phyloP scores from a whole-genome alignment of 2,329 filamentous ascomycete species.

The Penicillium sp. region DNA sequence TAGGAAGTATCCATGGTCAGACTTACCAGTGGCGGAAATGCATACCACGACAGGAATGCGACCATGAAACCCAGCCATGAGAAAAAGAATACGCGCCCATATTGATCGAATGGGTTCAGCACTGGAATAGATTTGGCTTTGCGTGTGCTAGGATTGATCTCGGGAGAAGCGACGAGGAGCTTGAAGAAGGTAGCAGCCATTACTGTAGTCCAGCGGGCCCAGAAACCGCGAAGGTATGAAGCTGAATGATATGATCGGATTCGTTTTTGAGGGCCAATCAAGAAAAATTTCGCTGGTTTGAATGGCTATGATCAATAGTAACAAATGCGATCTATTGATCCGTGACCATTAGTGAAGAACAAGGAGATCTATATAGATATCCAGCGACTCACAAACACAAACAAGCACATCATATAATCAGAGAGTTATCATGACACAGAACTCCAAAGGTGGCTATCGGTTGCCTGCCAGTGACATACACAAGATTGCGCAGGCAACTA shows the following conservation, averaged over 20 bases:
- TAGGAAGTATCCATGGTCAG: not conserved
- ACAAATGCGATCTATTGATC: no score
- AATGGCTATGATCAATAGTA: not conserved
- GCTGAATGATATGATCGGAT: not conserved
- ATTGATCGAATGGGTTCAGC: slow-evolving; percentile 74
- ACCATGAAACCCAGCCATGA: slow-evolving; percentile 84
- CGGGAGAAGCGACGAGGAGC: slow-evolving; percentile 53
- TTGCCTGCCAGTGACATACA: not conserved
- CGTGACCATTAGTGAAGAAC: not conserved
- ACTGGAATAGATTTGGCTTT: slow-evolving; percentile 80
- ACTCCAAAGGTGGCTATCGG: not conserved
- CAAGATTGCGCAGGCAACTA: not conserved
- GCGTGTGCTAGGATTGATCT: slow-evolving; percentile 78
- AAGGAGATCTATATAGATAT: not conserved
- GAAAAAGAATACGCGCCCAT: slow-evolving; percentile 89
- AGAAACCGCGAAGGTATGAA: not conserved
- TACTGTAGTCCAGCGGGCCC: not conserved
- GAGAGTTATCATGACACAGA: not conserved
- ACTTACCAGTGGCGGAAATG: slow-evolving; percentile 79
- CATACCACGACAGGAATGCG: slow-evolving; percentile 87
- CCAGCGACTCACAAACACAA: not conserved
- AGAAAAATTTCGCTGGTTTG: not conserved
- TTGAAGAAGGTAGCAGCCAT: slow-evolving; percentile 29
- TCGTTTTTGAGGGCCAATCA: not conserved
- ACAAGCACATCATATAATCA: not conserved